Evolutionary conservation across 345 rosid genomes (phyloP).

Genomic region (Citrus glauca): DNA sequence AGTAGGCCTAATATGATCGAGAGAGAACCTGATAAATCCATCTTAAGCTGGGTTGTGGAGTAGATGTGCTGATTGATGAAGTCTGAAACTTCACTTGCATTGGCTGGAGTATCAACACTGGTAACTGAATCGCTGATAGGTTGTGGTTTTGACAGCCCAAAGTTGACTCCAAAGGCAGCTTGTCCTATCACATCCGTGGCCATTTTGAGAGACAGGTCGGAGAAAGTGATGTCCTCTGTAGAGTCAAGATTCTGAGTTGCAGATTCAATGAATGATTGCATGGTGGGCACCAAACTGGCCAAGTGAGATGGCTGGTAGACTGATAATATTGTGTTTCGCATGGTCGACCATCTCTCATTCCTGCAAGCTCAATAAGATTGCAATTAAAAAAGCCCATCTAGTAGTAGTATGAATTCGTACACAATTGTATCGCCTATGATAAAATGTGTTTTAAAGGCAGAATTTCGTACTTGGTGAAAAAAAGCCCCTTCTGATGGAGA

Average conservation of each 20-base stretch:
- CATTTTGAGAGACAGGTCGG: conserved; percentile 68
- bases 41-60: conserved; percentile 90
- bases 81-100: conserved; percentile 45
- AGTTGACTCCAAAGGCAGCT: conserved; percentile 84
- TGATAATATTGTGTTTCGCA: conserved; percentile 81
- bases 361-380: conserved; percentile 26
- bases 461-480: conserved; percentile 68
- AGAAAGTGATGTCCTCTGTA: conserved; percentile 51
- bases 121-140: conserved; percentile 18
- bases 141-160: conserved; percentile 56
- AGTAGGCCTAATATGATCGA: conserved; percentile 76
- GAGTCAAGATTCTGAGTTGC: conserved; percentile 53
- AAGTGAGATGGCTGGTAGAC: conserved; percentile 89
- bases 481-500: conserved; percentile 92
- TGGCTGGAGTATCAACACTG: conserved; percentile 9
- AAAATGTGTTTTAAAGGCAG: background rate
- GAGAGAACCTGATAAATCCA: conserved; percentile 81
- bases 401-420: background rate
- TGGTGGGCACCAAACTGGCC: conserved; percentile 68
- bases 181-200: conserved; percentile 88
- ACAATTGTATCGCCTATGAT: background rate
- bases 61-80: conserved; percentile 81
- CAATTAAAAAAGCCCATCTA: background rate
- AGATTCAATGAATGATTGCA: conserved; percentile 62
- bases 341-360: conserved; percentile 82